These are phyloP conservation scores for Haematococcus lacustris DNA, from an alignment of 139 green algal genomes.

Conservation along the genomic window DNA sequence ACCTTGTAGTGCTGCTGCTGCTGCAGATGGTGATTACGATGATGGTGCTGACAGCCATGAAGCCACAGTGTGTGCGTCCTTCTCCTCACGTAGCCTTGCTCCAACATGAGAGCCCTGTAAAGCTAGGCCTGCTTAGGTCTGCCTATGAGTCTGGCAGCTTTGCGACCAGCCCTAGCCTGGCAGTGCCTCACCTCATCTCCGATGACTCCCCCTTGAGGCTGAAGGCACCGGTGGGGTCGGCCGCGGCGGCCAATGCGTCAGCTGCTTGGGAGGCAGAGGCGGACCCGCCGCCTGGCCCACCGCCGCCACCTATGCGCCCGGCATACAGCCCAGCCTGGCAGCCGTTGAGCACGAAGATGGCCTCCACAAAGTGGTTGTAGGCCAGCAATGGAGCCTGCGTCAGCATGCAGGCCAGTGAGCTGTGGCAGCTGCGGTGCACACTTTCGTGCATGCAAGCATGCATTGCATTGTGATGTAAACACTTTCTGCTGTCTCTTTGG, in stretches of 20 bases:
- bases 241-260: conserved; percentile 5
- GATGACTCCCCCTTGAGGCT: conserved; percentile 24
- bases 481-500: no score
- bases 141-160: neutral
- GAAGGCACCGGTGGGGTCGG: conserved; percentile 1
- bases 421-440: no score
- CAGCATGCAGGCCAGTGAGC: no score
- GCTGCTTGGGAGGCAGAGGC: no score
- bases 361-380: conserved; percentile 90
- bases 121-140: neutral
- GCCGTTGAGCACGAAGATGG: conserved; percentile 81
- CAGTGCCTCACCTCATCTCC: neutral
- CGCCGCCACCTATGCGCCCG: conserved; percentile 4
- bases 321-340: conserved; percentile 36
- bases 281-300: no score
- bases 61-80: neutral
- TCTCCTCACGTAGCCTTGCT: neutral
- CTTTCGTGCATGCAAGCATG: no score
- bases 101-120: neutral
- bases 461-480: no score
- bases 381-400: conserved; percentile 73
- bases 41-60: neutral
- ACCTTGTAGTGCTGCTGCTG: neutral
- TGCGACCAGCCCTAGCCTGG: neutral
- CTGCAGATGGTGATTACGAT: neutral